phyloP scores from a whole-genome alignment of 495 filamentous ascomycete genomes.

The Penicillium coffeae region DNA sequence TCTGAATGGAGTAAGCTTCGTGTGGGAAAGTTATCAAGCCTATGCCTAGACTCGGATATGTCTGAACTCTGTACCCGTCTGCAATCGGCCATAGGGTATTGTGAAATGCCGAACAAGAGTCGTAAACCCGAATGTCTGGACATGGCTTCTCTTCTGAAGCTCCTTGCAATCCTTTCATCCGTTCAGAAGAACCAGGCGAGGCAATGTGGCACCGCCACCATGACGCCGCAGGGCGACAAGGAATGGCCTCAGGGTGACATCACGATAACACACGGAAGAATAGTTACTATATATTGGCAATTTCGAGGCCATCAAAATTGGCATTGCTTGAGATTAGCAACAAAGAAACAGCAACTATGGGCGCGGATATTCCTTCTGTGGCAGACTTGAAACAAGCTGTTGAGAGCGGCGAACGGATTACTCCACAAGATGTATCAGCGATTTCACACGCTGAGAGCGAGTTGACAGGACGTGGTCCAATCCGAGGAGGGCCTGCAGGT shows the following conservation, averaged over 20 bases:
- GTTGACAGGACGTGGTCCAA: constrained; percentile 43
- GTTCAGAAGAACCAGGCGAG: not conserved
- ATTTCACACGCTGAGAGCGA: constrained; percentile 36
- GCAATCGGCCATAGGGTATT: too few relatives aligned
- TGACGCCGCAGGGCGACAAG: constrained; percentile 5
- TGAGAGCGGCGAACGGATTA: constrained; percentile 33
- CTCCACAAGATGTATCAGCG: constrained; percentile 27
- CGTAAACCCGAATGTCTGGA: too few relatives aligned
- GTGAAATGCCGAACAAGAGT: too few relatives aligned
- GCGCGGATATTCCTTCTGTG: constrained; percentile 9
- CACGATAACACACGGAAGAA: constrained; percentile 13
- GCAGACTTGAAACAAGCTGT: constrained; percentile 34
- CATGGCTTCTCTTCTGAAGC: too few relatives aligned
- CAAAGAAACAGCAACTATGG: not conserved
- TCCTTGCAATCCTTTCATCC: too few relatives aligned
- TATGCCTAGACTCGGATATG: too few relatives aligned
- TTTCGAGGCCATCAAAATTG: too few relatives aligned
- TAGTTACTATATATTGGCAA: constrained; percentile 15
- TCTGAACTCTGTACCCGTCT: too few relatives aligned
- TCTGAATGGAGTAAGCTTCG: too few relatives aligned
- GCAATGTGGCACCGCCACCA: constrained; percentile 18
- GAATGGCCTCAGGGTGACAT: constrained; percentile 31
- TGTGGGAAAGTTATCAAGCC: too few relatives aligned
- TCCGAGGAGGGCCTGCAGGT: constrained; percentile 55
- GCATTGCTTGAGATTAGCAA: not conserved